Percentiles rank a stretch among this genome's conserved stretches.
These are phyloP conservation scores for Bombardia bombarda DNA, from an alignment of 495 filamentous ascomycete species.

Conservation along the genomic window DNA sequence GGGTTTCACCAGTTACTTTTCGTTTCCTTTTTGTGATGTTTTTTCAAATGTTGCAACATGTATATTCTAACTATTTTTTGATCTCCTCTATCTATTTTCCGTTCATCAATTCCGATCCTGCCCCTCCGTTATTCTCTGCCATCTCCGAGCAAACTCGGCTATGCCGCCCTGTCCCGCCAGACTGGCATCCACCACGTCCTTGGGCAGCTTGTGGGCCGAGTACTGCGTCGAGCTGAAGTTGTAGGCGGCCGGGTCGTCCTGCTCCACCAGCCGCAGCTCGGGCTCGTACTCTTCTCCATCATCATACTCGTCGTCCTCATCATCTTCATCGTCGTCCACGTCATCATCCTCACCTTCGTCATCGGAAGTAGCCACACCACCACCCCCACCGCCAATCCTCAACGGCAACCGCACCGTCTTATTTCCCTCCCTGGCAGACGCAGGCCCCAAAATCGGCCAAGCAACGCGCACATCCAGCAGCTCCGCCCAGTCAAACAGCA, in stretches of 20 bases:
- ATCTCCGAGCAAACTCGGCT: conserved; percentile 78
- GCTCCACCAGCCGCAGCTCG: conserved; percentile 74
- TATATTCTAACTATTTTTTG: too few relatives aligned
- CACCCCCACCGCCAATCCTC: neutral
- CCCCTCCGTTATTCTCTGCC: conserved; percentile 60
- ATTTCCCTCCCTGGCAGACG: conserved; percentile 28
- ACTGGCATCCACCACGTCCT: conserved; percentile 89
- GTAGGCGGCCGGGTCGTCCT: conserved; percentile 80
- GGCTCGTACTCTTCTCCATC: conserved; percentile 55
- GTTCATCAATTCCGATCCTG: too few relatives aligned
- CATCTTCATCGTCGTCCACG: conserved; percentile 41
- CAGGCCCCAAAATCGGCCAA: conserved; percentile 29
- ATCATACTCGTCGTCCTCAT: conserved; percentile 42
- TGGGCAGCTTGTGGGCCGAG: conserved; percentile 90
- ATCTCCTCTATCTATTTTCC: too few relatives aligned
- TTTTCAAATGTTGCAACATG: too few relatives aligned
- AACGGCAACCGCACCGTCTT: conserved; percentile 5
- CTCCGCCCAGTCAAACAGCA: conserved; percentile 89
- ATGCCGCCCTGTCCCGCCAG: conserved; percentile 63
- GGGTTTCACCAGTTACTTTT: too few relatives aligned
- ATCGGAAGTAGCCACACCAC: too few relatives aligned
- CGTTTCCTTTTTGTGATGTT: neutral
- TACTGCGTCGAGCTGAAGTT: conserved; percentile 79
- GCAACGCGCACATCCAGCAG: conserved; percentile 63
- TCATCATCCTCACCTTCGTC: neutral